phyloP scores from a whole-genome alignment of 306 rosid genomes.

The Cucurbita ficifolia region DNA sequence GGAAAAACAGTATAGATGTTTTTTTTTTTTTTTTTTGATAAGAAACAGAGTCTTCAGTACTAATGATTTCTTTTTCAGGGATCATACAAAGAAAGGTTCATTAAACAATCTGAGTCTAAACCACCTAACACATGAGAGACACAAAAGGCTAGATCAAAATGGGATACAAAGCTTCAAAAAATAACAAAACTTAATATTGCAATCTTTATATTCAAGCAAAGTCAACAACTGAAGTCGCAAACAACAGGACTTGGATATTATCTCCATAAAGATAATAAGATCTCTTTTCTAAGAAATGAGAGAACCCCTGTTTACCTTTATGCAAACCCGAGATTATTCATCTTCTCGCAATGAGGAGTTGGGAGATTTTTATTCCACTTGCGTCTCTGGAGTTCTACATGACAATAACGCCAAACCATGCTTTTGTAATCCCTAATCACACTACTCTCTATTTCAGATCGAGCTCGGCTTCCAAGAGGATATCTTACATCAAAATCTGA shows the following conservation, averaged over 20 bases:
- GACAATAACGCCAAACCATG: constrained; percentile 71
- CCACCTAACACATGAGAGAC: neutral
- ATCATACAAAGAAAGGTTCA: neutral
- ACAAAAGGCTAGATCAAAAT: neutral
- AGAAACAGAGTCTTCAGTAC: neutral
- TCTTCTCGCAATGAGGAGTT: constrained; percentile 70
- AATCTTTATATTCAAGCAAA: neutral
- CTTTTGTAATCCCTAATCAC: constrained; percentile 50
- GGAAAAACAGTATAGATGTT: too few relatives aligned
- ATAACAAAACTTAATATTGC: neutral
- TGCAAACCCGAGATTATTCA: constrained; percentile 31
- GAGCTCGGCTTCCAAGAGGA: constrained; percentile 66
- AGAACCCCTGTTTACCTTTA: constrained; percentile 29
- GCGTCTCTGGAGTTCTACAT: constrained; percentile 65
- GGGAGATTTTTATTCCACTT: constrained; percentile 70
- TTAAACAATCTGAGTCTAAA: neutral
- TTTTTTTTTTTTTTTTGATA: too few relatives aligned
- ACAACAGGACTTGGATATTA: neutral
- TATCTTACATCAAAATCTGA: constrained; percentile 40
- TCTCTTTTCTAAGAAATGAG: neutral
- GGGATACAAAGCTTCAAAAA: neutral
- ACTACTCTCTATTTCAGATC: constrained; percentile 41
- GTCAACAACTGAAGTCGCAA: neutral
- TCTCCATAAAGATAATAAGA: neutral
- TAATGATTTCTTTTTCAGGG: neutral